A percentile compares a stretch with the other conserved stretches of the same genome.
Conservation (phyloP, 2,329 filamentous ascomycete genomes). For the Periconia macrospinosa region DNA sequence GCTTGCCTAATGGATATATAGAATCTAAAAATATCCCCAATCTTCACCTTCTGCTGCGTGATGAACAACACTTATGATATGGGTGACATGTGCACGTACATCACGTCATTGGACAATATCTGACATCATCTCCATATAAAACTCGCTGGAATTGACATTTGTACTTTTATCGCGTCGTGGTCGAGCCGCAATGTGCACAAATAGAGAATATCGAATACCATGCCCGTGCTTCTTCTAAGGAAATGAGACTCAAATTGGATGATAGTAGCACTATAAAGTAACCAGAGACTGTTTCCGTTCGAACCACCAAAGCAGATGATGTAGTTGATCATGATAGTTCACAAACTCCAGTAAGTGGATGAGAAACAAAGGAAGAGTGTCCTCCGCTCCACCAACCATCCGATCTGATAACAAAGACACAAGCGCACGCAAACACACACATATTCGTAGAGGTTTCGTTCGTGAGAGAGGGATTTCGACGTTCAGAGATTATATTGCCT, state of each 20-base stretch:
- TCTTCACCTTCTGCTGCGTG: too few relatives aligned
- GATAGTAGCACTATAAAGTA: constrained; percentile 39
- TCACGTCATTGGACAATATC: too few relatives aligned
- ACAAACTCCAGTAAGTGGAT: constrained; percentile 41
- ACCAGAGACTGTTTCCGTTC: constrained; percentile 37
- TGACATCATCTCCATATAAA: too few relatives aligned
- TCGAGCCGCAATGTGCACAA: neutral
- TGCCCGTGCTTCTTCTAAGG: neutral
- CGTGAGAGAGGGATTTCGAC: constrained; percentile 21
- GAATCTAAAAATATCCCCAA: neutral
- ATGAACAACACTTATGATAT: too few relatives aligned
- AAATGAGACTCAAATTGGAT: constrained; percentile 44
- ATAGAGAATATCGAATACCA: neutral
- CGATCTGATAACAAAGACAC: constrained; percentile 27
- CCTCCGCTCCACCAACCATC: constrained; percentile 38
- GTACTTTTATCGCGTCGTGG: too few relatives aligned
- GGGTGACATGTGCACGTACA: too few relatives aligned
- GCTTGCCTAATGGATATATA: neutral
- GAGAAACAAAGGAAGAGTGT: constrained; percentile 24
- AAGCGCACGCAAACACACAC: constrained; percentile 30
- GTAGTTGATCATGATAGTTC: constrained; percentile 30
- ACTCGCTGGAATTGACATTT: too few relatives aligned
- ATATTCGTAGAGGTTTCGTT: constrained; percentile 25
- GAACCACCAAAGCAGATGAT: constrained; percentile 32
- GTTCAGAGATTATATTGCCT: constrained; percentile 5